Evolutionary conservation across 805 yeast genomes (phyloP).

Genomic region (Myxozyma geophila): DNA sequence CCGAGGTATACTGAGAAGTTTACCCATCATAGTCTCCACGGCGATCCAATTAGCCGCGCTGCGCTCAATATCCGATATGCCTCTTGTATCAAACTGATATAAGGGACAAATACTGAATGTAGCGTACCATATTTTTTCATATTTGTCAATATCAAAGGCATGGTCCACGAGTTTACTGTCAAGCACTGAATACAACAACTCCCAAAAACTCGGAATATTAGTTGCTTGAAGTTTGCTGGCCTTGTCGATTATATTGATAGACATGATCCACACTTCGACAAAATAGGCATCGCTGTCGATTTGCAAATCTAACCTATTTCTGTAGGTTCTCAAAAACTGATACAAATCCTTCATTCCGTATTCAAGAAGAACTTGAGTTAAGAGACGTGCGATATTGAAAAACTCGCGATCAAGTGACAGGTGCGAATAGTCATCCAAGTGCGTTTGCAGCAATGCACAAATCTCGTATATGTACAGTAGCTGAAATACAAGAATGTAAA

Average conservation of each 20-base stretch:
- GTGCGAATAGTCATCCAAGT: conserved; percentile 13
- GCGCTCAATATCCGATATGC: conserved; percentile 11
- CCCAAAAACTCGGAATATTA: conserved; percentile 28
- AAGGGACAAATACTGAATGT: conserved; percentile 33
- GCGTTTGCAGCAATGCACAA: conserved; percentile 16
- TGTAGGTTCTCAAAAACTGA: conserved; percentile 25
- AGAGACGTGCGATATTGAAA: conserved; percentile 11
- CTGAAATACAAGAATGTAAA: conserved; percentile 30
- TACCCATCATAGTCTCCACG: conserved; percentile 25
- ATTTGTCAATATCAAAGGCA: conserved; percentile 19
- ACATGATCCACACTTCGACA: conserved; percentile 34
- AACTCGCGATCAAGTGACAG: conserved; percentile 31
- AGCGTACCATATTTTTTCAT: conserved; percentile 35
- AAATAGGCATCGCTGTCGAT: conserved; percentile 21
- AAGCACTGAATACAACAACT: conserved; percentile 13
- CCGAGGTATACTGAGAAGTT: conserved; percentile 9
- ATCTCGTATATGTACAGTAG: conserved; percentile 28
- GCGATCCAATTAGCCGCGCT: conserved; percentile 19
- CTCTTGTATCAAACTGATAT: conserved; percentile 30
- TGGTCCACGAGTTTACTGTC: conserved; percentile 8
- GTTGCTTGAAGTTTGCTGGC: neutral
- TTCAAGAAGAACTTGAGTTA: conserved; percentile 27
- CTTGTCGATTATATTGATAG: conserved; percentile 25
- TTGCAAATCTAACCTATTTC: conserved; percentile 20
- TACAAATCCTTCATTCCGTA: conserved; percentile 31